phyloP scores from a whole-genome alignment of 2,329 filamentous ascomycete genomes.

The Cercospora sp. region DNA sequence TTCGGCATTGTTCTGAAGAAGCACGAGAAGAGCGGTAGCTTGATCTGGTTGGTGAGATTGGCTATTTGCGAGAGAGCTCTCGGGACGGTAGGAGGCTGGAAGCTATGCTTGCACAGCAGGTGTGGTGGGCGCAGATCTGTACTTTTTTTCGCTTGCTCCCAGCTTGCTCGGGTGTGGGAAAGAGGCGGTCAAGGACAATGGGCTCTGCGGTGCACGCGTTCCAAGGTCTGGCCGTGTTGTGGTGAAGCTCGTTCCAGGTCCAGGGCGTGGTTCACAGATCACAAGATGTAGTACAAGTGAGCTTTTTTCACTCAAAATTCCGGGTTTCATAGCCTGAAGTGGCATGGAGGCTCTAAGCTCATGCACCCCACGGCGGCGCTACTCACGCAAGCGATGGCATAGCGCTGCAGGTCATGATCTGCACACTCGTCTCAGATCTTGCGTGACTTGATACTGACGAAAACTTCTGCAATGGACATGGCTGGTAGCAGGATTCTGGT shows the following conservation, averaged over 20 bases:
- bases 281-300: constrained; percentile 9
- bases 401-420: constrained; percentile 9
- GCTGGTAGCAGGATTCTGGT: background rate
- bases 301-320: background rate
- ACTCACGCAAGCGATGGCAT: constrained; percentile 6
- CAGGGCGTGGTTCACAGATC: constrained; percentile 5
- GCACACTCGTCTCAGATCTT: constrained; percentile 3
- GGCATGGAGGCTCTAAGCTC: constrained; percentile 10
- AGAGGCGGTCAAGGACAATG: constrained; percentile 8
- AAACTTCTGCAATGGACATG: background rate
- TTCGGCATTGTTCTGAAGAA: constrained; percentile 58
- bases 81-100: constrained; percentile 7
- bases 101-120: constrained; percentile 8
- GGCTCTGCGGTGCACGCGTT: background rate
- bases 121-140: constrained; percentile 14
- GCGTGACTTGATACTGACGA: background rate
- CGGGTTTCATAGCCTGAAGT: constrained; percentile 12
- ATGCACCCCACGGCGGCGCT: constrained; percentile 19
- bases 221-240: background rate
- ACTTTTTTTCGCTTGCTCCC: background rate
- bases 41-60: constrained; percentile 1
- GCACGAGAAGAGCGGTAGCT: background rate
- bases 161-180: background rate
- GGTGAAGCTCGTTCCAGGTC: background rate
- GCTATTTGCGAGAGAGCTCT: constrained; percentile 1